Conservation (phyloP, 768 basidiomycete genomes). For the Suillus occidentalis region DNA sequence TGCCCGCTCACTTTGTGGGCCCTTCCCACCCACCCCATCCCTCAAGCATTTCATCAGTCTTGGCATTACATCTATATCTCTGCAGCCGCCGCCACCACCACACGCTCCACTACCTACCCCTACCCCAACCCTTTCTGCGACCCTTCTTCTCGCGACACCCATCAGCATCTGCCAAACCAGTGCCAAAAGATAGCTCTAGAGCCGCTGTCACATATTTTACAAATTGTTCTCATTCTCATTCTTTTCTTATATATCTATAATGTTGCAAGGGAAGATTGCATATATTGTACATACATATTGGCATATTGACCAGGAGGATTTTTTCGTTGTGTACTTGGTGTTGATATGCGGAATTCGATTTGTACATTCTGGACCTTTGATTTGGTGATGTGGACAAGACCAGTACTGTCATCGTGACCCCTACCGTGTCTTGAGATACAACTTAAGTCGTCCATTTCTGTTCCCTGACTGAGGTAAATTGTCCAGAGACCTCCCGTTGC, state of each 20-base stretch:
- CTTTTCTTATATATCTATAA: not conserved
- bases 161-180: not conserved
- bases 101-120: not conserved
- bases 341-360: not conserved
- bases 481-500: not conserved
- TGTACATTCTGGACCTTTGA: not conserved
- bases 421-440: not conserved
- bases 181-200: not conserved
- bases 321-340: not conserved
- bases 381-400: too few species aligned
- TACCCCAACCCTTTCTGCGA: not conserved
- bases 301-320: not conserved
- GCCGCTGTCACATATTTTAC: conserved; percentile 1
- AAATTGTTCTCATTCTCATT: not conserved
- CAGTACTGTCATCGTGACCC: not conserved
- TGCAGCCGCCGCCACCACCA: not conserved
- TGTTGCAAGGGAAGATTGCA: not conserved
- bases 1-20: not conserved
- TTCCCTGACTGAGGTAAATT: too few species aligned
- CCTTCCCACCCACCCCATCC: not conserved
- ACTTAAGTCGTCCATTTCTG: not conserved
- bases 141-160: not conserved
- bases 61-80: not conserved
- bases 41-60: not conserved
- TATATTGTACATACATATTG: not conserved